Percentiles rank a stretch among this genome's conserved stretches.
Conservation (phyloP, 257 asterid genomes). For the Galeopsis tetrahit region DNA sequence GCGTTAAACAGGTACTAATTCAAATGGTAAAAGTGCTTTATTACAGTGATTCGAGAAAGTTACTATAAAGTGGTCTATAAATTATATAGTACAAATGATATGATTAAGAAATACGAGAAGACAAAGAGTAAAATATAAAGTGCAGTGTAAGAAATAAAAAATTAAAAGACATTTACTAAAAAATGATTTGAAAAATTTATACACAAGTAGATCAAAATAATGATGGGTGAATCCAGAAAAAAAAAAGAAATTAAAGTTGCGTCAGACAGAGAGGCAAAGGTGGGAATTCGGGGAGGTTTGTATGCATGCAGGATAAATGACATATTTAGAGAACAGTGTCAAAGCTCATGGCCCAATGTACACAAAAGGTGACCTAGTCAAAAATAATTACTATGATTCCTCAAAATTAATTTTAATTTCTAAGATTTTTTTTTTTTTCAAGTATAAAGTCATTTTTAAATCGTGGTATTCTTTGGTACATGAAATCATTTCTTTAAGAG, state of each 20-base stretch:
- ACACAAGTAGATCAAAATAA: too few relatives aligned
- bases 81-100: too few relatives aligned
- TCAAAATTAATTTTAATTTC: neutral
- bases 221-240: neutral
- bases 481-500: too few relatives aligned
- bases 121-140: too few relatives aligned
- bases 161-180: too few relatives aligned
- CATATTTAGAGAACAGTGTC: conserved; percentile 39
- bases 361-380: neutral
- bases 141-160: too few relatives aligned
- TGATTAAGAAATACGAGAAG: too few relatives aligned
- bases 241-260: conserved; percentile 2
- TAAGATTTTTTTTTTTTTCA: too few relatives aligned
- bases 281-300: conserved; percentile 32
- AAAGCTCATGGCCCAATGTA: conserved; percentile 39
- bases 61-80: neutral
- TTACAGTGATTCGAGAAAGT: neutral
- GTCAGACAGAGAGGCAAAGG: conserved; percentile 50
- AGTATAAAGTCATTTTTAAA: too few relatives aligned
- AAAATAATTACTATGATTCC: neutral
- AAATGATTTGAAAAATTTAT: too few relatives aligned
- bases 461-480: too few relatives aligned
- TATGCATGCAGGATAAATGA: conserved; percentile 26
- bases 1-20: neutral
- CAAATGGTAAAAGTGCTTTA: neutral